Base-by-base conservation (phyloP, 495 filamentous ascomycete species). In the Staphylotrichum tortipilum region DNA sequence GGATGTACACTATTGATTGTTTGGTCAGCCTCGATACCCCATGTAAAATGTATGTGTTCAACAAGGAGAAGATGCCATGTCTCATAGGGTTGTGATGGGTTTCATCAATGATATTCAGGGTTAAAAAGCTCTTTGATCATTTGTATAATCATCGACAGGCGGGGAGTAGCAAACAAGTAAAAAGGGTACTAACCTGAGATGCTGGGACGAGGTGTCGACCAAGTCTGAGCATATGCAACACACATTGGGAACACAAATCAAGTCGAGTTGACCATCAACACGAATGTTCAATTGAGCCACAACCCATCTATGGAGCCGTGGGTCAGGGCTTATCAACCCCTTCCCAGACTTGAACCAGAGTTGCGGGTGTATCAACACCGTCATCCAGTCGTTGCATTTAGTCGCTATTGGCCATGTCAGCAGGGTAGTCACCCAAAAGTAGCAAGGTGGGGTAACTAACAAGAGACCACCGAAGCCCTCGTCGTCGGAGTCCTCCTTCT, bases 381-480 rank as follows among this genome's bases (percentile, higher is more conserved):
- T 62, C 48, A 52, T 49, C 23, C 49, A 49, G 53, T 63, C 42
- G 48, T 53, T 23, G 59, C 50, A 48, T 63, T 67, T 75, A 75
- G 61, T 72, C 73, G 60, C 73, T 76, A 19, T 22, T 1, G 14
- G 21, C 1, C n/a, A 23, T 41, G 61, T 66, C 52, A 66, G 61
- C 52, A 45, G 21, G 0, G 22, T 18, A 42, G 37, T 34, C 3
- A 4, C 15, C 2, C 15, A 7, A n/a, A 1, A 7, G 11, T 30
- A 17, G 30, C 3, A 19, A 23, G n/a, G n/a, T n/a, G 24, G 54
- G 50, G 35, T 11, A 63, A 79, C 74, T 59, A 69, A 77, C 72
- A 89, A 88, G 55, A 89, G 74, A 74, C 80, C 85, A 63, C 80
- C 80, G 72, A 84, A 84, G 61, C 77, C 49, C 54, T 76, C 72